Evolutionary conservation across 1,284 basidiomycete genomes (phyloP).

Genomic region (Ceratorhiza oryzae-sativae): DNA sequence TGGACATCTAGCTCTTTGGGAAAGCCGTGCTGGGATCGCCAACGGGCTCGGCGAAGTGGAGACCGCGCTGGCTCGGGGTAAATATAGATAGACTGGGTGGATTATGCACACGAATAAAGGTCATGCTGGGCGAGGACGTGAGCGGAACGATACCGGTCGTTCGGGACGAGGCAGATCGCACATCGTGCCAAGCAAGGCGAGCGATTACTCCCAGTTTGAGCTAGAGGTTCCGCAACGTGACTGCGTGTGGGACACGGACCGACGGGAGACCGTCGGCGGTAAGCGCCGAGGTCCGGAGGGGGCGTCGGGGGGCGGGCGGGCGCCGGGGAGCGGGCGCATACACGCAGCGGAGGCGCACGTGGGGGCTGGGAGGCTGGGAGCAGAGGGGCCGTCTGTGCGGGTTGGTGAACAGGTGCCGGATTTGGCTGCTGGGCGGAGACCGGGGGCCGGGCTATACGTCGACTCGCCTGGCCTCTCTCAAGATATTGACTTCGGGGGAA

Average conservation of each 20-base stretch:
- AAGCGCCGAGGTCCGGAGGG: not conserved
- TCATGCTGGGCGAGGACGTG: not conserved
- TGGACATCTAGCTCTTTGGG: not conserved
- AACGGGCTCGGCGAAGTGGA: not conserved
- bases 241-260: not conserved
- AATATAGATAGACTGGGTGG: not conserved
- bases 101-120: not conserved
- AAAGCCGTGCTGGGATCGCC: not conserved
- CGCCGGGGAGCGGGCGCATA: not conserved
- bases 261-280: conserved; percentile 4
- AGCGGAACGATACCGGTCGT: not conserved
- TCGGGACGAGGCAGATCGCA: not conserved
- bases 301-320: too few species aligned
- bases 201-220: not conserved
- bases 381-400: not conserved
- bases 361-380: not conserved
- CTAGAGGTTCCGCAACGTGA: not conserved
- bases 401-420: conserved; percentile 17
- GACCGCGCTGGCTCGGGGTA: not conserved
- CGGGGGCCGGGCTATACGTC: conserved; percentile 14
- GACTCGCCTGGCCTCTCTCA: conserved; percentile 13
- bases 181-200: not conserved
- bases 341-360: not conserved
- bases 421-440: not conserved
- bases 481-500: conserved; percentile 21